These are phyloP conservation scores for Saccharomyces hybrid DNA, from an alignment of 1,139 yeast genomes.

Conservation along the genomic window DNA sequence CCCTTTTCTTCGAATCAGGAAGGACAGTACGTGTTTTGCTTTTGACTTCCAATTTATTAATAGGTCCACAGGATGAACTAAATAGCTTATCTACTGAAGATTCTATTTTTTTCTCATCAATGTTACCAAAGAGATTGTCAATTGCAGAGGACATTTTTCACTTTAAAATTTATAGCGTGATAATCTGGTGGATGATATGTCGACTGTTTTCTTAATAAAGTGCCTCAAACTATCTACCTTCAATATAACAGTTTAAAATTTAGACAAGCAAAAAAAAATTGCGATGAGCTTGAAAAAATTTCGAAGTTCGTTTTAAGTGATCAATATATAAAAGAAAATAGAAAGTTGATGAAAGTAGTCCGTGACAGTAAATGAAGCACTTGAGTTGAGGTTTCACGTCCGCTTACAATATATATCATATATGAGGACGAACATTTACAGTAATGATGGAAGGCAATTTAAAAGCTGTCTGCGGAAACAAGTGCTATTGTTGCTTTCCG, in stretches of 20 bases:
- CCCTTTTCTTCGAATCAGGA: conserved; percentile 11
- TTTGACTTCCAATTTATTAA: conserved; percentile 18
- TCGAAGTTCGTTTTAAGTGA: not conserved
- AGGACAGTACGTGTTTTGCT: conserved; percentile 1
- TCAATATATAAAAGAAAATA: not conserved
- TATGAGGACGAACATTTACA: not conserved
- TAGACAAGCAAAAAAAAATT: not conserved
- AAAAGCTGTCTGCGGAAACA: not conserved
- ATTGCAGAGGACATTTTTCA: conserved; percentile 36
- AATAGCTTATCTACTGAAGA: conserved; percentile 19
- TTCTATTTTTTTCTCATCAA: conserved; percentile 22
- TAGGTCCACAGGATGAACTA: conserved; percentile 19
- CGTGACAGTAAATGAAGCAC: not conserved
- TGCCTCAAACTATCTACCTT: not conserved
- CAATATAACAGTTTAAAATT: no score
- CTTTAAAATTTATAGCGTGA: not conserved
- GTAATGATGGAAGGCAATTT: not conserved
- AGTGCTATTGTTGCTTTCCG: not conserved
- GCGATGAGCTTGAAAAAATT: not conserved
- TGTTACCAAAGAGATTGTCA: conserved; percentile 36
- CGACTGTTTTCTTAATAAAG: conserved; percentile 6
- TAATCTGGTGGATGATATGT: conserved; percentile 3
- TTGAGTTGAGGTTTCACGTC: not conserved
- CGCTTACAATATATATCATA: not conserved
- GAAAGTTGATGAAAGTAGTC: not conserved